These are phyloP conservation scores for Gossypium gossypioides DNA, from an alignment of 441 rosid species.

Conservation along the genomic window DNA sequence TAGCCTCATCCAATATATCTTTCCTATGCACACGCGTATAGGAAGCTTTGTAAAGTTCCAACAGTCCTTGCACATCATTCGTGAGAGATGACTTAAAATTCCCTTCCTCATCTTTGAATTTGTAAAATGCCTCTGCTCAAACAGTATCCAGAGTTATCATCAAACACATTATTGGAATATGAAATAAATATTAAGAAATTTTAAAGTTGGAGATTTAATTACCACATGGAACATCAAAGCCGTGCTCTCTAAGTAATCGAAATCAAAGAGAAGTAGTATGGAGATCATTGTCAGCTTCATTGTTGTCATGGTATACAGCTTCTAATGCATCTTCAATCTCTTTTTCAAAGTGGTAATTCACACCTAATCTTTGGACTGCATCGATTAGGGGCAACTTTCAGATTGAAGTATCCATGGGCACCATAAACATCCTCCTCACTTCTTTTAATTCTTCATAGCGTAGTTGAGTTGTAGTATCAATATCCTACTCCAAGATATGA, in stretches of 20 bases:
- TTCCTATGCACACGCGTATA: conserved; percentile 1
- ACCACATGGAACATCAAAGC: not conserved
- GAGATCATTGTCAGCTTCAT: not conserved
- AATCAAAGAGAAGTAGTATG: not conserved
- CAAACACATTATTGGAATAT: not conserved
- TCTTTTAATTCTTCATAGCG: not conserved
- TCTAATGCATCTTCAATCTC: conserved; percentile 4
- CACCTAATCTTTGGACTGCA: conserved; percentile 6
- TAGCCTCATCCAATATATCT: conserved; percentile 13
- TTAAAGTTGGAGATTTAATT: not conserved
- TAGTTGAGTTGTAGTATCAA: not conserved
- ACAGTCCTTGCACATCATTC: no score
- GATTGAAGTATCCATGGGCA: not conserved
- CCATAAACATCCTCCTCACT: not conserved
- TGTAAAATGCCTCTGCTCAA: no score
- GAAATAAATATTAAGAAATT: not conserved
- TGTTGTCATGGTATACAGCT: not conserved
- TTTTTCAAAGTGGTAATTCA: conserved; percentile 8
- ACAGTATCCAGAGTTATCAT: not conserved
- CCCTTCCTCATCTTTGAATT: no score
- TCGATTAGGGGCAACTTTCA: not conserved
- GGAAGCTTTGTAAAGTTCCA: conserved; percentile 6
- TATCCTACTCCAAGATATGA: not conserved
- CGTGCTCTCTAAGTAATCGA: conserved; percentile 1
- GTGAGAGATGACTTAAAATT: no score